These are phyloP conservation scores for Holtermanniella nyarrowii DNA, from an alignment of 768 basidiomycete species.

Conservation along the genomic window DNA sequence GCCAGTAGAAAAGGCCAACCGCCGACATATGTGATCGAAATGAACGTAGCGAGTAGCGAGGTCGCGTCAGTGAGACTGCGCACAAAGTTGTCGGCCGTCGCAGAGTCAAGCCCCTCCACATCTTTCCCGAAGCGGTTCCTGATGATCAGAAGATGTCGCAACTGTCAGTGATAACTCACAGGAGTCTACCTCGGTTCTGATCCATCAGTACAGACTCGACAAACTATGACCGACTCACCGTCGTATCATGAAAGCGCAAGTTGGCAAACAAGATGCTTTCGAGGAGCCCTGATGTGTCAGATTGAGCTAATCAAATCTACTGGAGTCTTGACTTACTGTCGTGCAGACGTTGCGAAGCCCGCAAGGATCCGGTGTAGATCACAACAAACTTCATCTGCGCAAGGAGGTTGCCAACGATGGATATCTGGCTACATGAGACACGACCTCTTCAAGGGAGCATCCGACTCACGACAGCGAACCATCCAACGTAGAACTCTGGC, in stretches of 20 bases:
- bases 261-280: constrained; percentile 76
- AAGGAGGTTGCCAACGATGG: constrained; percentile 55
- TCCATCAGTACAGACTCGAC: neutral
- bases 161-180: constrained; percentile 2
- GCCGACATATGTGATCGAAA: constrained; percentile 67
- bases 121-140: constrained; percentile 52
- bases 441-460: neutral
- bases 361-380: constrained; percentile 72
- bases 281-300: constrained; percentile 47
- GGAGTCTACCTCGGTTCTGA: constrained; percentile 57
- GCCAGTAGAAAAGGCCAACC: constrained; percentile 64
- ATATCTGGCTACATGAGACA: constrained; percentile 46
- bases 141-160: too few relatives aligned
- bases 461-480: constrained; percentile 54
- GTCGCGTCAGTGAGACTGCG: constrained; percentile 61
- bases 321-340: constrained; percentile 45
- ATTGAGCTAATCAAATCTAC: constrained; percentile 15
- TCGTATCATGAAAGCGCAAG: constrained; percentile 86
- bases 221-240: constrained; percentile 24
- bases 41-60: constrained; percentile 59
- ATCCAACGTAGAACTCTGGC: constrained; percentile 54
- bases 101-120: constrained; percentile 77
- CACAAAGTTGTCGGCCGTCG: constrained; percentile 60
- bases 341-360: constrained; percentile 67
- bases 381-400: constrained; percentile 41